Base-by-base conservation (phyloP, 2,329 filamentous ascomycete species). In the Dothiorella sarmentorum region DNA sequence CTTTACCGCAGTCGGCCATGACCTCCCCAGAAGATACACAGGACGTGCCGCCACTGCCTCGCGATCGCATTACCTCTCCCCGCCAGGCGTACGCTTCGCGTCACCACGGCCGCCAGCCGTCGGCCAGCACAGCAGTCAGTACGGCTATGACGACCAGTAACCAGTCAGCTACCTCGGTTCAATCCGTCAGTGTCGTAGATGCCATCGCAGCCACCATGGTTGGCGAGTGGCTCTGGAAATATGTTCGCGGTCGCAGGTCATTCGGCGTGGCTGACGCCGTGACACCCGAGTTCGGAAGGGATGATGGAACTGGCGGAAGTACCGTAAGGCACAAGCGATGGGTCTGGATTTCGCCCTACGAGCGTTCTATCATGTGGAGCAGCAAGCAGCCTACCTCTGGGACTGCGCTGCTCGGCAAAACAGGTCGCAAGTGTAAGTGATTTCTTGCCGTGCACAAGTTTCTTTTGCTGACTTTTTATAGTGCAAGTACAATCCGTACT, bases 131-230 rank as follows among this genome's bases (percentile, higher is more conserved):
- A 78, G 77, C 27, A 78, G 75, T 60, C 80, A 80, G 77, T 81
- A 29, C 51, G 3, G 40, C 53, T 6, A 31, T 38, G 18, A 45
- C 42, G 18, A 47, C 40, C 31, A 58, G 43, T 43, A 58, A 58
- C 11, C 42, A 49, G 7, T 49, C 43, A 57, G 80, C 78, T 40
- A 85, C 81, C 64, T 76, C 79, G 10, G 81, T 84, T 27, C 87
- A 91, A 64, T 84, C 87, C 42, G 88, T 88, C 0, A 88, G 86
- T 43, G 90, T 97, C 13, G 93, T 99, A 5, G 94, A 97, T 75
- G 91, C 94, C 3, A 97, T 99, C 72, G 92, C 94, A 1, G 92
- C 96, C 69, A 95, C 93, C 0, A 99, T 99, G 94, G 91, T 99
- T 27, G 94, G 94, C 35, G 94, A 97, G 68, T 94, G 90, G 89